phyloP scores from a whole-genome alignment of 345 rosid species.

The Pistacia integerrima region DNA sequence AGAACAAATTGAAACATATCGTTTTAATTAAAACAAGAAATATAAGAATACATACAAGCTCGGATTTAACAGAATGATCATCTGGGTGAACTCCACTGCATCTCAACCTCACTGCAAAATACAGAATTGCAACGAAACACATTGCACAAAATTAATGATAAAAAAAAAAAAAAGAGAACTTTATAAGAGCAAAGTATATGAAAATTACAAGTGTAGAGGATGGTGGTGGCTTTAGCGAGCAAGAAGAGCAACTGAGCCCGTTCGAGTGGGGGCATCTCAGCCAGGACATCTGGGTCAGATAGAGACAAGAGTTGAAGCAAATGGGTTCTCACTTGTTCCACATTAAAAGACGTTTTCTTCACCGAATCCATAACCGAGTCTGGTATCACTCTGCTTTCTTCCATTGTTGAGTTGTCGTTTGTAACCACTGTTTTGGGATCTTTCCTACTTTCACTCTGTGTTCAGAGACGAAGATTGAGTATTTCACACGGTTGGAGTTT shows the following conservation, averaged over 20 bases:
- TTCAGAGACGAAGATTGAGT: neutral
- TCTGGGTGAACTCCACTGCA: constrained; percentile 76
- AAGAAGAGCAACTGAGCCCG: constrained; percentile 66
- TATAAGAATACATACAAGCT: constrained; percentile 58
- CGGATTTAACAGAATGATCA: constrained; percentile 84
- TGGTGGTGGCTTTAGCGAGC: constrained; percentile 74
- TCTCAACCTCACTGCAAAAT: constrained; percentile 75
- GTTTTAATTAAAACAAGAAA: neutral
- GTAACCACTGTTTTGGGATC: neutral
- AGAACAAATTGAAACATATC: neutral
- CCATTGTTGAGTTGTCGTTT: constrained; percentile 34
- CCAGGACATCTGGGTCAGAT: constrained; percentile 61
- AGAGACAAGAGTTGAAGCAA: constrained; percentile 58
- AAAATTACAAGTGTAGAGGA: constrained; percentile 55
- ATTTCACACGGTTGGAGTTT: neutral
- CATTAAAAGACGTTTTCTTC: constrained; percentile 43
- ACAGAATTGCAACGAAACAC: constrained; percentile 6
- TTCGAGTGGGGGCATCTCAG: constrained; percentile 63
- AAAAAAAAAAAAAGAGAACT: neutral
- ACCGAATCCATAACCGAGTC: constrained; percentile 69
- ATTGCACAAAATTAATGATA: constrained; percentile 2
- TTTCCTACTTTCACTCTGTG: neutral
- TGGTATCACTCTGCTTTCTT: constrained; percentile 52
- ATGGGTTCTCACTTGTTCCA: constrained; percentile 52
- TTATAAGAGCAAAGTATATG: neutral